Conservation (phyloP, 441 rosid species). For the Adansonia madagascariensis region DNA sequence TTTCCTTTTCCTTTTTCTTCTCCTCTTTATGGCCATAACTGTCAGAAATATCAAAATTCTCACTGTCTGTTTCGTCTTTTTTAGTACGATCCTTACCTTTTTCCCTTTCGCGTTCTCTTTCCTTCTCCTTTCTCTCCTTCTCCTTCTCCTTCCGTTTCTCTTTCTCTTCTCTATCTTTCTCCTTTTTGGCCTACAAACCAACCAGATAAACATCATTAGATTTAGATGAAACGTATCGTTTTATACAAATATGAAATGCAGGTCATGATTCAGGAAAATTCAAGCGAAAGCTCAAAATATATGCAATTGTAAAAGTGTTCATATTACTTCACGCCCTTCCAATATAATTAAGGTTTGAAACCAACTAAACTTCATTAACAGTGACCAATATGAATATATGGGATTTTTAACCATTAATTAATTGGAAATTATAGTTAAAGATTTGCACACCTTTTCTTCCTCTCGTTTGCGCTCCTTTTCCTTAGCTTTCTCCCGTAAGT, state of each 20-base stretch:
- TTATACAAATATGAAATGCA: not conserved
- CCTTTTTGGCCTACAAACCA: constrained; percentile 62
- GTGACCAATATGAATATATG: not conserved
- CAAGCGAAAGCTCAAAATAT: not conserved
- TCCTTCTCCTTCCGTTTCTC: constrained; percentile 68
- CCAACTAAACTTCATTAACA: not conserved
- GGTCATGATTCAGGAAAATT: not conserved
- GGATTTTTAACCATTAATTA: constrained; percentile 17
- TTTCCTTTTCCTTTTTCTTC: constrained; percentile 76
- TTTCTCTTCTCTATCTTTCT: constrained; percentile 69
- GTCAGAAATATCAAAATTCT: constrained; percentile 65
- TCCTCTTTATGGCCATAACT: constrained; percentile 67
- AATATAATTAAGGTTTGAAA: not conserved
- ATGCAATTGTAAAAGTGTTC: constrained; percentile 2
- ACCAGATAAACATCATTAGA: not conserved
- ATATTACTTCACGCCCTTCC: constrained; percentile 10
- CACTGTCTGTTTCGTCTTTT: constrained; percentile 88
- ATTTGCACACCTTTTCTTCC: constrained; percentile 77
- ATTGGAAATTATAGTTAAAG: not conserved
- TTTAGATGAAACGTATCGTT: constrained; percentile 2
- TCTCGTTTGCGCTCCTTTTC: constrained; percentile 94
- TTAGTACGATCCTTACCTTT: constrained; percentile 69
- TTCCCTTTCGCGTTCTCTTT: constrained; percentile 67
- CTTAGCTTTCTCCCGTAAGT: constrained; percentile 83
- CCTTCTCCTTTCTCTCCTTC: constrained; percentile 76